Evolutionary conservation across 2,329 filamentous ascomycete genomes (phyloP).

Genomic region (Sarocladium oryzae): DNA sequence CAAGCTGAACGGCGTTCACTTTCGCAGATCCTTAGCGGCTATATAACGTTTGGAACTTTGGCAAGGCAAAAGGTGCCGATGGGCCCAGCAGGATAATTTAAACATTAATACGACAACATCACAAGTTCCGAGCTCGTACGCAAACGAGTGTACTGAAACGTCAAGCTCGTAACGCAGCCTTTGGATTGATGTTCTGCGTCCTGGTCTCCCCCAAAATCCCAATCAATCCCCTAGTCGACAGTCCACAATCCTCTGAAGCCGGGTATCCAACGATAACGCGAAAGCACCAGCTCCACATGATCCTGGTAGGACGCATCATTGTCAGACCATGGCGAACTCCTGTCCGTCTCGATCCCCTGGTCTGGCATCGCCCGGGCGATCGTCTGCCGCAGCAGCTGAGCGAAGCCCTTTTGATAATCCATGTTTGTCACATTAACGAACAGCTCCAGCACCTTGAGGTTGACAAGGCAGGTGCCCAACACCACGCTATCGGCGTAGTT

Average conservation of each 20-base stretch:
- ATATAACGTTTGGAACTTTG: no score
- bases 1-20: no score
- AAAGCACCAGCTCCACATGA: neutral
- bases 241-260: constrained; percentile 2
- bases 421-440: neutral
- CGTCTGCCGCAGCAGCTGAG: neutral
- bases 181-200: no score
- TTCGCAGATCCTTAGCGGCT: no score
- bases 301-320: neutral
- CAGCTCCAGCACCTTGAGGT: neutral
- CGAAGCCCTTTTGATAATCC: neutral
- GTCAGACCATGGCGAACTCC: neutral
- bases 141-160: no score
- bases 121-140: no score
- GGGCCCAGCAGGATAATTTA: no score
- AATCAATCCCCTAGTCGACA: neutral
- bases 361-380: neutral
- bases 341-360: neutral
- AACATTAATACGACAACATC: no score
- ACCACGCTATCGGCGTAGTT: constrained; percentile 1
- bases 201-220: no score
- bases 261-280: neutral
- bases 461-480: neutral
- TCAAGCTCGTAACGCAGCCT: no score
- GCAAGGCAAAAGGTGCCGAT: no score